phyloP scores from a whole-genome alignment of 2,329 filamentous ascomycete species.

The Xylariaceae sp. region DNA sequence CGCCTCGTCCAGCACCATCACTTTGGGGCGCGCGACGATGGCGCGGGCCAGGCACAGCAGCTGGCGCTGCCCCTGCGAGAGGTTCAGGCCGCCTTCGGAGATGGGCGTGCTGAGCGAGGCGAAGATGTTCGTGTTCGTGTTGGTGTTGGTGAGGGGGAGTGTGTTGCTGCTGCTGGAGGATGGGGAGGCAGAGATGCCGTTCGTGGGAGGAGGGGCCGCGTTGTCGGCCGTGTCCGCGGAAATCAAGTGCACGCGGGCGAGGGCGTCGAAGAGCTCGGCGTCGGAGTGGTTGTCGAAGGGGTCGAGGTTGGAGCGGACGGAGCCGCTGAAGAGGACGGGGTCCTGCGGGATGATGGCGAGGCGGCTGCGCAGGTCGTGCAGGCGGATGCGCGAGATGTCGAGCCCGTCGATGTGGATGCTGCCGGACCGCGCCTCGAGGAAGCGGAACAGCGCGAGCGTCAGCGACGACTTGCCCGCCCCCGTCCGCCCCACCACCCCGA shows the following conservation, averaged over 20 bases:
- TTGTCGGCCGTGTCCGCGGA: no score
- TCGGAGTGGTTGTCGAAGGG: slow-evolving; percentile 74
- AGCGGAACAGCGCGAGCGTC: slow-evolving; percentile 76
- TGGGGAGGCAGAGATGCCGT: background rate
- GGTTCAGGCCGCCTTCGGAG: slow-evolving; percentile 72
- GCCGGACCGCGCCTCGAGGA: slow-evolving; percentile 70
- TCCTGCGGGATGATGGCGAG: slow-evolving; percentile 81
- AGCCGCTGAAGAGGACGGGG: slow-evolving; percentile 80
- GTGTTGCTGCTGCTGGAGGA: slow-evolving; percentile 39
- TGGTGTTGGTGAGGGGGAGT: slow-evolving; percentile 36
- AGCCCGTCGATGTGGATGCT: slow-evolving; percentile 71
- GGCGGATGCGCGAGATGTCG: slow-evolving; percentile 71
- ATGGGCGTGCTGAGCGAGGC: slow-evolving; percentile 63
- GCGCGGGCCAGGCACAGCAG: slow-evolving; percentile 74
- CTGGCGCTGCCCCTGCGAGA: slow-evolving; percentile 77
- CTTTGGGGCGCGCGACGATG: slow-evolving; percentile 71
- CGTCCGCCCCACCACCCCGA: slow-evolving; percentile 78
- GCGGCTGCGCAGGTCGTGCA: slow-evolving; percentile 71
- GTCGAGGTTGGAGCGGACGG: slow-evolving; percentile 75
- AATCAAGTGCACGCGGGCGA: slow-evolving; percentile 73
- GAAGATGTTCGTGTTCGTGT: slow-evolving; percentile 67
- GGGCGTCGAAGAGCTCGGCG: slow-evolving; percentile 67
- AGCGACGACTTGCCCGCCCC: slow-evolving; percentile 78
- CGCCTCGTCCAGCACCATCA: slow-evolving; percentile 81
- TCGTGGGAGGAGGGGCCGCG: slow-evolving; percentile 24